A percentile compares a stretch with the other conserved stretches of the same genome.
These are phyloP conservation scores for Pseudogymnoascus sp. DNA, from an alignment of 2,329 filamentous ascomycete genomes.

Conservation along the genomic window DNA sequence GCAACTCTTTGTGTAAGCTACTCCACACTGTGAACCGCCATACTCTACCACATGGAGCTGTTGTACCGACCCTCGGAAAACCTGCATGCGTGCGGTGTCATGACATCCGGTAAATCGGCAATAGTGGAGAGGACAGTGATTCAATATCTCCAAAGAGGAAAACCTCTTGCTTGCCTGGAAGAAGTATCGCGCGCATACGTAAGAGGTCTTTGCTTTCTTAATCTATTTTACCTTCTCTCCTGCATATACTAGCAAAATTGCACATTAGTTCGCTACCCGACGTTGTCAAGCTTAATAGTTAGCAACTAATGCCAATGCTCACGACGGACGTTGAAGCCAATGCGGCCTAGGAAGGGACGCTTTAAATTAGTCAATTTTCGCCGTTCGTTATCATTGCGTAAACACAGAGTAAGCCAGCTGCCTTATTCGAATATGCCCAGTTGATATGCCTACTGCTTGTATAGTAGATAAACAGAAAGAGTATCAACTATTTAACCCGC, in stretches of 20 bases:
- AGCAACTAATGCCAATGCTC: background rate
- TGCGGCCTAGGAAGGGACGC: background rate
- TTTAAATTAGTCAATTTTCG: background rate
- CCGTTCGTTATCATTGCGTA: too few relatives aligned
- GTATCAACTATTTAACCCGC: background rate
- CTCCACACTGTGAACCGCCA: background rate
- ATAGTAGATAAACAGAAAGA: background rate
- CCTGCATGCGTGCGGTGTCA: background rate
- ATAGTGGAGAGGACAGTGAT: background rate
- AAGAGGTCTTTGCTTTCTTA: background rate
- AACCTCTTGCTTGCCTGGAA: background rate
- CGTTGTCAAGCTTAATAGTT: background rate
- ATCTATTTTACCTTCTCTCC: background rate
- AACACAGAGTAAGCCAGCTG: background rate
- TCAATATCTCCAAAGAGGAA: background rate
- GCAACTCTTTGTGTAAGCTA: background rate
- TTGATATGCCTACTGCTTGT: background rate
- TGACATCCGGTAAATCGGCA: background rate
- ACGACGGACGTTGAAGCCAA: slow-evolving; percentile 1
- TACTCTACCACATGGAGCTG: background rate
- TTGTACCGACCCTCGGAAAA: background rate
- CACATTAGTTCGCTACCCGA: background rate
- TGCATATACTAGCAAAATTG: slow-evolving; percentile 5
- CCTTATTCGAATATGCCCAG: background rate
- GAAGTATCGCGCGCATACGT: background rate